Conservation (phyloP, 495 filamentous ascomycete species). For the Aspergillus avenaceus region DNA sequence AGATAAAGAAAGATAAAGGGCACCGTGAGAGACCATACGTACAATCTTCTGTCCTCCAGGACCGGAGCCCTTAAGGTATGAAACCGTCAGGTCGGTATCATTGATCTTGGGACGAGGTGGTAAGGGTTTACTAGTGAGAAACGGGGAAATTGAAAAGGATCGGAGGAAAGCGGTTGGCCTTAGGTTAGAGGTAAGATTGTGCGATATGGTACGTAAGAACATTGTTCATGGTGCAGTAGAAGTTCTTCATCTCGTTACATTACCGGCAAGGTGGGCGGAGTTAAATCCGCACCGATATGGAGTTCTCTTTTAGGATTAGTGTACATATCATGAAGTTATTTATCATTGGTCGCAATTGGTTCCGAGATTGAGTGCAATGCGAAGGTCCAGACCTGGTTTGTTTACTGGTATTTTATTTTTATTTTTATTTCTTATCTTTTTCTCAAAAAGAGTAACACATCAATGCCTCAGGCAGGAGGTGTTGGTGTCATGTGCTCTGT, state of each 20-base stretch:
- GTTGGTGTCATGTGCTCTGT: too few relatives aligned
- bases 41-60: slow-evolving; percentile 94
- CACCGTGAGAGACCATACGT: not conserved
- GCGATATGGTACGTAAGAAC: not conserved
- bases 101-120: slow-evolving; percentile 71
- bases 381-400: too few relatives aligned
- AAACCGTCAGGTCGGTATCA: slow-evolving; percentile 74
- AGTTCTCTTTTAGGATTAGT: too few relatives aligned
- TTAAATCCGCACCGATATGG: not conserved
- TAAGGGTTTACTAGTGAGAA: slow-evolving; percentile 48
- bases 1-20: not conserved
- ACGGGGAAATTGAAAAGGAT: slow-evolving; percentile 25
- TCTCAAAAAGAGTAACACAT: too few relatives aligned
- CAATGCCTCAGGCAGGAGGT: too few relatives aligned
- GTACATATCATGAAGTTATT: too few relatives aligned
- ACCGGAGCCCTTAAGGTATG: slow-evolving; percentile 86
- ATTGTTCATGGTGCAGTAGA: slow-evolving; percentile 3
- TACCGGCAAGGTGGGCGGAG: too few relatives aligned
- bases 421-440: too few relatives aligned
- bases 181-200: not conserved
- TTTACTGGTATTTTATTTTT: too few relatives aligned
- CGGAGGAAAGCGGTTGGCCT: not conserved
- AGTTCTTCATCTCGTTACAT: too few relatives aligned
- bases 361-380: too few relatives aligned
- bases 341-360: too few relatives aligned